Evolutionary conservation across 208 protist genomes (phyloP), one percentile per base, ranked within the genome.

Genomic region (Trichomonas vaginalis): DNA sequence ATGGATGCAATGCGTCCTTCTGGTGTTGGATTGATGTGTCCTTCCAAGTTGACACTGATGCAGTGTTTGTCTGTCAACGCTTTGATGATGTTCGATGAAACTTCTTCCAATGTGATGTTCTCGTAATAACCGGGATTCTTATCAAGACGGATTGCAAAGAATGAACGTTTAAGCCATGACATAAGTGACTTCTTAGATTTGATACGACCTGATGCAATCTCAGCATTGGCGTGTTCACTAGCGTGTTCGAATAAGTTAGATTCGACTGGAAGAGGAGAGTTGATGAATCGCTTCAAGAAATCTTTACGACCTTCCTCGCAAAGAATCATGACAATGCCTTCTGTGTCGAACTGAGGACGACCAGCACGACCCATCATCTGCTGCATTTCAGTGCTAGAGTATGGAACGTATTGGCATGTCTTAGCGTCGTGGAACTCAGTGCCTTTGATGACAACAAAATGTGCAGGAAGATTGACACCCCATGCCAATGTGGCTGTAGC

Each of bases 401-500:
- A 99, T 97, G 99, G 98, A 21, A 99, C 98, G 97, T 99, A 99
- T 92, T 97, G 97, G 49, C 98, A 97, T 10, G 98, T 98, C 96
- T 99, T 99, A 42, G 98, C 98, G 97, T 99, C 99, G 96, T 98
- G 99, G 97, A 98, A 99, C 97, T 99, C 99, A 48, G 99, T 99
- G 37, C 99, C 99, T 97, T 99, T 99, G 82, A 99, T 98, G 40
- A 99, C 98, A 45, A 99, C 99, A 96, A 99, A 98, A 98, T 99
- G 99, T 3, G 99, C 99, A 0, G 99, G 99, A 62, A 99, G 98
- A 97, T 99, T 99, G n/a, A 99, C 98, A 96, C 99, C 99, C 99
- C 99, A 99, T 45, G 99, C 99, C n/a, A 99, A 98, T 15, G 99
- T 99, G 42, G 99, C 99, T n/a, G 99, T 99, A 97, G 98, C 99